These are phyloP conservation scores for Teratosphaeria destructans DNA, from an alignment of 2,329 filamentous ascomycete genomes.

Conservation along the genomic window DNA sequence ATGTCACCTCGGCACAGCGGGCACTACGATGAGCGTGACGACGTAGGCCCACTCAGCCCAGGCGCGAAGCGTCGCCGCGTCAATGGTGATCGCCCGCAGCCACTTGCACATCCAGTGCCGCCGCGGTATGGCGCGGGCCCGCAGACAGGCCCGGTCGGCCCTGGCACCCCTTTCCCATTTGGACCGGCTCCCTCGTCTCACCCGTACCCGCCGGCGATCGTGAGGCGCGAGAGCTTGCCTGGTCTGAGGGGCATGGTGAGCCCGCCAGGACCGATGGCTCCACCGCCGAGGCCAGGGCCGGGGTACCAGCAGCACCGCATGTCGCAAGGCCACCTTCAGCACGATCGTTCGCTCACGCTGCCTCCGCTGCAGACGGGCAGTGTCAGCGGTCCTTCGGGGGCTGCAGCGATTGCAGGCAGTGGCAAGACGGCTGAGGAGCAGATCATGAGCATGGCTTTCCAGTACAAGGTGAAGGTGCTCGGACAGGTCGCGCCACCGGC, in stretches of 20 bases:
- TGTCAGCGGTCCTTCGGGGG: slow-evolving; percentile 5
- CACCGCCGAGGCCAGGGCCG: slow-evolving; percentile 39
- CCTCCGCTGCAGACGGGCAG: slow-evolving; percentile 42
- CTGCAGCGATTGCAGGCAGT: slow-evolving; percentile 7
- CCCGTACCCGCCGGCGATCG: slow-evolving; percentile 26
- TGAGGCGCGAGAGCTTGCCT: slow-evolving; percentile 34
- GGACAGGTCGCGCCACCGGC: slow-evolving; percentile 65
- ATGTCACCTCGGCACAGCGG: slow-evolving; percentile 21
- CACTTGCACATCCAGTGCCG: slow-evolving; percentile 28
- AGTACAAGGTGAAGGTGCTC: slow-evolving; percentile 67
- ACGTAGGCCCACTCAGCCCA: slow-evolving; percentile 37
- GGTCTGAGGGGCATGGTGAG: slow-evolving; percentile 20
- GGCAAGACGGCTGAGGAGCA: slow-evolving; percentile 38
- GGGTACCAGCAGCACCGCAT: slow-evolving; percentile 26
- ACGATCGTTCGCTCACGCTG: slow-evolving; percentile 41
- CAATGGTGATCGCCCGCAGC: slow-evolving; percentile 35
- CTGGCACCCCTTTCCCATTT: slow-evolving; percentile 31
- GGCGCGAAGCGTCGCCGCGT: slow-evolving; percentile 56
- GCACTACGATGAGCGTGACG: slow-evolving; percentile 26
- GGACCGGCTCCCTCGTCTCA: slow-evolving; percentile 32
- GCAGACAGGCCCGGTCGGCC: slow-evolving; percentile 10
- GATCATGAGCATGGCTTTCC: slow-evolving; percentile 64
- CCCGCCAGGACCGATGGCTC: slow-evolving; percentile 38
- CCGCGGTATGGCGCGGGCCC: slow-evolving; percentile 17
- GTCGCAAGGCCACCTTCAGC: slow-evolving; percentile 21